Base-by-base conservation (phyloP, 2,329 filamentous ascomycete species). In the Venturia carpophila region DNA sequence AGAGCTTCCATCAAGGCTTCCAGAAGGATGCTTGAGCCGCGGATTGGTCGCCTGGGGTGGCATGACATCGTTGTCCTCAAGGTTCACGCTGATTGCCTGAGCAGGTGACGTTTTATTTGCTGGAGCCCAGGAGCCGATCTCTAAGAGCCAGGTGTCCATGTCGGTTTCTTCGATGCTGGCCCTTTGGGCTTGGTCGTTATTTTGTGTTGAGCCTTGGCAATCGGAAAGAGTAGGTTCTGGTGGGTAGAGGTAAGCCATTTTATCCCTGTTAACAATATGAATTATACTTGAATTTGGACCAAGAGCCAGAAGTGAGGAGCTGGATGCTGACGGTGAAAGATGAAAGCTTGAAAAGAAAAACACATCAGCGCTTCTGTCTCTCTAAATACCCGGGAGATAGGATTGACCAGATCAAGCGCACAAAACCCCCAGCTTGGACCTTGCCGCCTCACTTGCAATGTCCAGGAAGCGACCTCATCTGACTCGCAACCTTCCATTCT, bases 1-100 rank as follows among this genome's bases (percentile, higher is more conserved):
- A 19, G 34, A 56, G 24, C 49, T 56, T 34, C 27, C 13, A 56
- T 56, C 49, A 56, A 56, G 34, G 49, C 49, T 56, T 56, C 49
- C 17, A 56, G 49, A 56, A 56, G 27, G 9, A 17, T 34, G 9
- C 13, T 19, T n/a, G 13, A 27, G 13, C 15, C 24, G 49, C 17
- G 34, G 49, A 34, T 56, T 24, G 27, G 24, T 15, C 21, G 24
- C 17, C 24, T 17, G 49, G 17, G 27, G 5, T 19, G 52, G 30
- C 52, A 37, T 58, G 27, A n/a, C 27, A 27, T 58, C 30, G 52
- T 58, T 37, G 13, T 37, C 52, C 7, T 37, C 52, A 1, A 37
- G 30, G 17, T n/a, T 37, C 11, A 56, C 37, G 52, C 17, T 37
- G 24, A 10, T 37, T n/a, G 10, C 15, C 7, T 37, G 52, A 37